Evolutionary conservation across 805 yeast species (phyloP), one percentile per base, ranked within the genome.

Genomic region (Kluyveromyces lactis): DNA sequence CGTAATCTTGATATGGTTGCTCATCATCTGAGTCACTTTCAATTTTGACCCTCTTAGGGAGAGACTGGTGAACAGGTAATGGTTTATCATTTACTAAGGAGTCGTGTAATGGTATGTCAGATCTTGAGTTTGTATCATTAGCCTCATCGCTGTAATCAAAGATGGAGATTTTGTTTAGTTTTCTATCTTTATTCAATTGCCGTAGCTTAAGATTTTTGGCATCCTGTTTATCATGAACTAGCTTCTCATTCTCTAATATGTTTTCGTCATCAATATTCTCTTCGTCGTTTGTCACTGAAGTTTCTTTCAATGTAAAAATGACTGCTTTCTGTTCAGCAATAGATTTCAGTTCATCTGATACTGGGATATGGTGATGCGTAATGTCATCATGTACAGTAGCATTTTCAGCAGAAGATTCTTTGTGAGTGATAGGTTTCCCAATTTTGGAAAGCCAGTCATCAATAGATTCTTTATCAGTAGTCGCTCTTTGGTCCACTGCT

Each of bases 291-390:
- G 46, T 53, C 3, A 62, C 62, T 8, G 56, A 62, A 13, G 56
- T 56, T 24, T 62, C 71, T 62, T 75, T 69, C 36, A 82, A 61
- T 0, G 87, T 81, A 38, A 83, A 60, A 2, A 81, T 63, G 3
- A 69, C 63, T 19, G 65, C 69, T 4, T 60, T 54, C 1, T 66
- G 73, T 5, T 67, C 64, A n/a, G 60, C 47, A 1, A 69, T 47
- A 11, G 54, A 50, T 2, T 51, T 47, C 9, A 78, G 50, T n/a
- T 69, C 70, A n/a, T 78, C 83, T 0, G 68, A 72, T 2, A 79
- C 63, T 29, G 62, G 63, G 12, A 72, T 31, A 1, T 64, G 66
- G 4, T 2, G 49, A 37, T 2, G 52, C 6, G 24, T 21, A 9
- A 21, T 44, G 21, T 57, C 56, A 4, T 39, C 47, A 13, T 41